These are phyloP conservation scores for Xylaria sp. DNA, from an alignment of 2,329 filamentous ascomycete species.

Conservation along the genomic window DNA sequence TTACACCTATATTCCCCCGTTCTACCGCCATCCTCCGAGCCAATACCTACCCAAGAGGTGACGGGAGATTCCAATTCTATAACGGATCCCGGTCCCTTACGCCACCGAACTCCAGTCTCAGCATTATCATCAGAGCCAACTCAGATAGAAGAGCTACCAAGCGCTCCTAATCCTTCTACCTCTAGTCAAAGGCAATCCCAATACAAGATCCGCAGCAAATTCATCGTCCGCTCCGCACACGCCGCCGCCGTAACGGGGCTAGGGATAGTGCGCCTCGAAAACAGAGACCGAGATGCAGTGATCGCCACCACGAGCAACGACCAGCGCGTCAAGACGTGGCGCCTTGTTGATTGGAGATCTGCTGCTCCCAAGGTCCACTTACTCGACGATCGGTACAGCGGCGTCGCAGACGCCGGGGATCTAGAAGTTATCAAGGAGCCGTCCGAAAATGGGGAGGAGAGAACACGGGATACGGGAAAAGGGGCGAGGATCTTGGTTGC, in stretches of 20 bases:
- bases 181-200: neutral
- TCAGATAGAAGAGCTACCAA: neutral
- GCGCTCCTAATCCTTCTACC: neutral
- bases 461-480: neutral
- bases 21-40: constrained; percentile 11
- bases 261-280: constrained; percentile 49
- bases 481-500: constrained; percentile 40
- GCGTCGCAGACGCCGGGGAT: constrained; percentile 70
- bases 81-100: neutral
- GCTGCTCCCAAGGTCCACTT: constrained; percentile 51
- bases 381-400: constrained; percentile 64
- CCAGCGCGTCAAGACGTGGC: constrained; percentile 69
- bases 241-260: constrained; percentile 76
- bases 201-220: constrained; percentile 40
- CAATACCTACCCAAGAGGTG: neutral
- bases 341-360: constrained; percentile 45
- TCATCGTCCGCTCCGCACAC: constrained; percentile 69
- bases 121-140: neutral
- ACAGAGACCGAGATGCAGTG: constrained; percentile 39
- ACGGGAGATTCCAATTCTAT: neutral
- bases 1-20: constrained; percentile 41
- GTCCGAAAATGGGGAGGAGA: constrained; percentile 20
- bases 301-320: constrained; percentile 68
- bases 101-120: neutral
- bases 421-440: constrained; percentile 54